Conservation (phyloP, 768 basidiomycete species). For the Tulasnella calospora region DNA sequence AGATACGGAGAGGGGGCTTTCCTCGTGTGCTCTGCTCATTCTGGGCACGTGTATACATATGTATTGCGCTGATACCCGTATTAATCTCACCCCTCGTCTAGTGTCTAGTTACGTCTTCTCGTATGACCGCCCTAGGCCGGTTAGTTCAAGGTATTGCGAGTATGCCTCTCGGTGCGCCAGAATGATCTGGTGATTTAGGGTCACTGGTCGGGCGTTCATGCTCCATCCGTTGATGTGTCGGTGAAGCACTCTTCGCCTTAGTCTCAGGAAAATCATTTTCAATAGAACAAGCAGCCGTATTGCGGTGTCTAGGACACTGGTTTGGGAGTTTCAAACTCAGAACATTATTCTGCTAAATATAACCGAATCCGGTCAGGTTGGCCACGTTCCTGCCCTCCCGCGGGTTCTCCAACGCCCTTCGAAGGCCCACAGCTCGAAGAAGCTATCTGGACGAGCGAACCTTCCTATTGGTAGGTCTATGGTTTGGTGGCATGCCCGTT, state of each 20-base stretch:
- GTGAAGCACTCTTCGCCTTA: no score
- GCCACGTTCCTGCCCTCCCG: not conserved
- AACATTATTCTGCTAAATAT: not conserved
- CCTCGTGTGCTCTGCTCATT: not conserved
- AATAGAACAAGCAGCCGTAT: no score
- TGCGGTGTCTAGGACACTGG: no score
- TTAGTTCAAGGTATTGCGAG: not conserved
- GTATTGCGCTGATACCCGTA: not conserved
- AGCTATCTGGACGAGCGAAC: no score
- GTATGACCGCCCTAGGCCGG: not conserved
- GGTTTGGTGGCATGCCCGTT: no score
- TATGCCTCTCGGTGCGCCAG: not conserved
- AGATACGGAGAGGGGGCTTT: no score
- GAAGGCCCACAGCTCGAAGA: no score
- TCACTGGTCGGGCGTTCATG: no score
- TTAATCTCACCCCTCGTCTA: not conserved
- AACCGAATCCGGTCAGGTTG: not conserved
- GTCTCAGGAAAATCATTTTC: no score
- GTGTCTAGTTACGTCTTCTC: not conserved
- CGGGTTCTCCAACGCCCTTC: no score
- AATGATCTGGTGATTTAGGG: not conserved
- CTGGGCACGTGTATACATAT: not conserved
- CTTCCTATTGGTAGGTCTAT: no score
- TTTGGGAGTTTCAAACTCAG: not conserved
- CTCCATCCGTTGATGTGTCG: no score